phyloP scores from a whole-genome alignment of 1,139 yeast species.

The Saccharomyces hybrid region DNA sequence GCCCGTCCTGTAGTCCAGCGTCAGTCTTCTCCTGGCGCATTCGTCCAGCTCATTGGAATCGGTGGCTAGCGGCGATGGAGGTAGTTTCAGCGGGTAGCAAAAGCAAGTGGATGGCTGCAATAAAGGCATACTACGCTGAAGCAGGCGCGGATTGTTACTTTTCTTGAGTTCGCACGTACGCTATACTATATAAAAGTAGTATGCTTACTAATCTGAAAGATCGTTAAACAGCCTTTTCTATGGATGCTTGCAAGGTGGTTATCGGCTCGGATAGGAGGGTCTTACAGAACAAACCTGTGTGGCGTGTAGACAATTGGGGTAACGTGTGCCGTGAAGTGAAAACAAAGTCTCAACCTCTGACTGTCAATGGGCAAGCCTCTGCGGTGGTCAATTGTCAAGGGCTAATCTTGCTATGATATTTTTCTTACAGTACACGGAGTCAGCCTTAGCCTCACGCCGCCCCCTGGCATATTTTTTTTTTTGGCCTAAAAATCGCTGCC shows the following conservation, averaged over 20 bases:
- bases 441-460: neutral
- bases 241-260: neutral
- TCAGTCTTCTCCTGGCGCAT: constrained; percentile 18
- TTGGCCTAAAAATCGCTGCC: neutral
- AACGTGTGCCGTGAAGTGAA: neutral
- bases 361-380: neutral
- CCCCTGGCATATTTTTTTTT: neutral
- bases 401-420: neutral
- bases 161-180: neutral
- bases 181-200: neutral
- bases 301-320: neutral
- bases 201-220: neutral
- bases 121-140: constrained; percentile 26
- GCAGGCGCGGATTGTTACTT: neutral
- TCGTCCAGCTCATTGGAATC: constrained; percentile 17
- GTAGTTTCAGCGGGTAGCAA: constrained; percentile 31
- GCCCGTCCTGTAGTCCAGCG: constrained; percentile 56
- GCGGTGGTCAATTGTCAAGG: neutral
- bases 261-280: neutral
- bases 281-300: too few species aligned
- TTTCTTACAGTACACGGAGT: neutral
- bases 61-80: constrained; percentile 13
- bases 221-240: neutral
- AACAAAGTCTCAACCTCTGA: neutral
- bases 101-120: constrained; percentile 34